Conservation (phyloP, 2,329 filamentous ascomycete genomes). For the Trichoderma lentiforme region DNA sequence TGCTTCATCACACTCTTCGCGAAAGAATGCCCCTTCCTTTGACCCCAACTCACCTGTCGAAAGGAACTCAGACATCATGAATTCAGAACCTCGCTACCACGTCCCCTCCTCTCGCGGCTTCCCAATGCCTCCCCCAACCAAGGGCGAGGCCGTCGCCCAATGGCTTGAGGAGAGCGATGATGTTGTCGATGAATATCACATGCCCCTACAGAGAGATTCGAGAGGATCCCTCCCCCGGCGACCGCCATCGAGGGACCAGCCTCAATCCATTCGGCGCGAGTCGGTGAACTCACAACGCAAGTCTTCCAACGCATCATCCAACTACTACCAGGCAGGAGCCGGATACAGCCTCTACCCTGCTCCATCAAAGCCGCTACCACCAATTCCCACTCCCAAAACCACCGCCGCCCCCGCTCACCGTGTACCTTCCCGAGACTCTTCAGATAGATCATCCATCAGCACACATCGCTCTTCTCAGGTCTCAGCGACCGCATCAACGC, state of each 20-base stretch:
- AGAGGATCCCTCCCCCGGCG: conserved; percentile 7
- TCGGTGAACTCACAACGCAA: conserved; percentile 18
- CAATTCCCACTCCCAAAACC: conserved; percentile 19
- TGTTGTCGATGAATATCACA: conserved; percentile 1
- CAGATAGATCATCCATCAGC: conserved; percentile 18
- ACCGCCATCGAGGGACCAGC: conserved; percentile 9
- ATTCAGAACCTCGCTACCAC: conserved; percentile 7
- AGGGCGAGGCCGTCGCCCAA: conserved; percentile 11
- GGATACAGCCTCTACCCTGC: conserved; percentile 22
- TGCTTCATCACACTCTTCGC: neutral
- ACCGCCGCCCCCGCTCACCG: neutral
- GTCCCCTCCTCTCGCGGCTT: conserved; percentile 7
- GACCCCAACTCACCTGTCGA: neutral
- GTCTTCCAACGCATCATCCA: conserved; percentile 18
- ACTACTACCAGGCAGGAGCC: conserved; percentile 11
- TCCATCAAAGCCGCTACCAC: conserved; percentile 22
- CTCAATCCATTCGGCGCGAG: conserved; percentile 1
- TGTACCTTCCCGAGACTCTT: conserved; percentile 18
- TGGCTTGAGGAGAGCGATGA: conserved; percentile 19
- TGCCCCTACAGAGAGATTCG: conserved; percentile 11
- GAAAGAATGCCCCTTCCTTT: conserved; percentile 10
- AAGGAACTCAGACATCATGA: conserved; percentile 14
- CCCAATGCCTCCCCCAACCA: conserved; percentile 7
- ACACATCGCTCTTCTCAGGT: conserved; percentile 20
- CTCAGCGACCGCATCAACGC: conserved; percentile 13